These are phyloP conservation scores for Beauveria sp. DNA, from an alignment of 2,329 filamentous ascomycete genomes.

Conservation along the genomic window DNA sequence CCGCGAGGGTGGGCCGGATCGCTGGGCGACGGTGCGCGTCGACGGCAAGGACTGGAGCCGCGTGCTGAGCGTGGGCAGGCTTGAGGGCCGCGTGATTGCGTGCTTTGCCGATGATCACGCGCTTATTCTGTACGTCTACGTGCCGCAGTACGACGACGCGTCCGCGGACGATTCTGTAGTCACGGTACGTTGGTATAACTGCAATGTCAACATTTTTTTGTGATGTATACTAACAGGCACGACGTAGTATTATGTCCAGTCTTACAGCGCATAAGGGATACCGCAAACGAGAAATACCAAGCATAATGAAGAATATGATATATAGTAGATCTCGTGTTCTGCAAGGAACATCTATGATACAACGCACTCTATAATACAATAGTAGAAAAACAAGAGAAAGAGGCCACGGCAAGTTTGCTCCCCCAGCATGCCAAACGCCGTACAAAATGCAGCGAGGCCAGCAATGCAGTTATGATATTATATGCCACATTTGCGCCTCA, in stretches of 20 bases:
- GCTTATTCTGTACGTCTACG: conserved; percentile 75
- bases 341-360: conserved; percentile 9
- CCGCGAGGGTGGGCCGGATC: conserved; percentile 66
- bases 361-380: conserved; percentile 5
- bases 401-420: neutral
- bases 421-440: conserved; percentile 3
- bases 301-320: conserved; percentile 7
- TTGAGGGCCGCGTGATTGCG: conserved; percentile 88
- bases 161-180: conserved; percentile 63
- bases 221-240: conserved; percentile 17
- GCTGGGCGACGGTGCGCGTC: conserved; percentile 83
- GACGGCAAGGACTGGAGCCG: conserved; percentile 92
- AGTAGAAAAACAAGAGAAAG: conserved; percentile 2
- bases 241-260: conserved; percentile 35
- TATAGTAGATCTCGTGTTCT: conserved; percentile 6
- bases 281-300: neutral
- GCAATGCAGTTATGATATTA: neutral
- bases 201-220: no score
- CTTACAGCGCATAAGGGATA: conserved; percentile 26
- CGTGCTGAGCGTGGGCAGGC: conserved; percentile 83
- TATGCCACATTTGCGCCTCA: neutral
- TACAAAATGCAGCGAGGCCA: neutral
- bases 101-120: conserved; percentile 79
- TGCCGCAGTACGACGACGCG: conserved; percentile 62
- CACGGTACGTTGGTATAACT: conserved; percentile 47